A percentile compares a stretch with the other conserved stretches of the same genome.
These are phyloP conservation scores for Chenopodium album DNA, from an alignment of 148 eudicot genomes.

Conservation along the genomic window DNA sequence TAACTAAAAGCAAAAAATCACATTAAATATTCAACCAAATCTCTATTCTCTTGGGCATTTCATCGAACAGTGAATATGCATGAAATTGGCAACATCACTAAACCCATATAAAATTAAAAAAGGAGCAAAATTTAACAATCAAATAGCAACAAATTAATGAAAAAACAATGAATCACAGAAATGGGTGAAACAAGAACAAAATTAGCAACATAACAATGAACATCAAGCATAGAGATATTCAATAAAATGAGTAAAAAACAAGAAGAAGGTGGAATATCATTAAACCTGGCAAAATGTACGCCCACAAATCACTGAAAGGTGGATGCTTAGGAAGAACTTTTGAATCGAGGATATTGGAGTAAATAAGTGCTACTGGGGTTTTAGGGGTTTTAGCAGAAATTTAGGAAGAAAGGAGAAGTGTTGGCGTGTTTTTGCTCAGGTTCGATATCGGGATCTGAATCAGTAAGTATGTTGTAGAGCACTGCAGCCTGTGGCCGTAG, in stretches of 20 bases:
- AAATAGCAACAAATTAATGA: conserved; percentile 1
- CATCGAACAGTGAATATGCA: conserved; percentile 19
- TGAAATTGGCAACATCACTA: neutral
- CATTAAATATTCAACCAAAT: neutral
- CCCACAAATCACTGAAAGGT: neutral
- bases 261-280: neutral
- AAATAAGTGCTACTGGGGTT: neutral
- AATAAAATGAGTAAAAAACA: neutral
- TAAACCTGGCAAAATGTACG: conserved; percentile 6
- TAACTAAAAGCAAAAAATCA: neutral
- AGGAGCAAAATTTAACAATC: neutral
- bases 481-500: no score
- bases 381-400: conserved; percentile 17
- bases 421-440: no score
- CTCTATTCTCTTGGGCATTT: conserved; percentile 10
- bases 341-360: neutral
- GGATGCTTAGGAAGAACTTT: neutral
- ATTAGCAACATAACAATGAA: neutral
- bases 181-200: neutral
- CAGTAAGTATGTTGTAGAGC: no score
- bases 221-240: neutral
- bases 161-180: neutral
- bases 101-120: neutral
- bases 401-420: neutral
- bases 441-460: no score